These are phyloP conservation scores for Trapa bicornis DNA, from an alignment of 345 rosid genomes.

Conservation along the genomic window DNA sequence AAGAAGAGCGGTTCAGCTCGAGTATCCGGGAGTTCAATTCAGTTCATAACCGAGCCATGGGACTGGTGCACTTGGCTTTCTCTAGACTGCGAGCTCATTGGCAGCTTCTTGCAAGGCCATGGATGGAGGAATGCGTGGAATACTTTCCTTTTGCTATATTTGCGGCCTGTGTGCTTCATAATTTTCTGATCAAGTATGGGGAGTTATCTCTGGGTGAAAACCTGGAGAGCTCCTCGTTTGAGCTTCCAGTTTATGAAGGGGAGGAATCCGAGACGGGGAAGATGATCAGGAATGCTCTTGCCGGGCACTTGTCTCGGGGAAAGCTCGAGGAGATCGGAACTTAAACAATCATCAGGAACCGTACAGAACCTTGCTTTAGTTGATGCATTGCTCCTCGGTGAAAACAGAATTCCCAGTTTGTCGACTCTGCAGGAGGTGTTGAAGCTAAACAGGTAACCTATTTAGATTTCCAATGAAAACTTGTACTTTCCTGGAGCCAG, in stretches of 20 bases:
- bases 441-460: background rate
- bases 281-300: slow-evolving; percentile 47
- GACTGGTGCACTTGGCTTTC: slow-evolving; percentile 30
- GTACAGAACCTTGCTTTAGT: background rate
- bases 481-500: background rate
- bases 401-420: background rate
- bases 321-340: slow-evolving; percentile 25
- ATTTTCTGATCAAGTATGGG: slow-evolving; percentile 42
- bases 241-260: slow-evolving; percentile 26
- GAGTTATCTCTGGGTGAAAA: slow-evolving; percentile 29
- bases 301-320: slow-evolving; percentile 39
- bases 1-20: slow-evolving; percentile 32
- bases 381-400: background rate
- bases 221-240: slow-evolving; percentile 13
- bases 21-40: slow-evolving; percentile 39
- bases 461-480: background rate
- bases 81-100: slow-evolving; percentile 42
- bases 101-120: slow-evolving; percentile 45
- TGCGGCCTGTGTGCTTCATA: slow-evolving; percentile 57
- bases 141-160: slow-evolving; percentile 52
- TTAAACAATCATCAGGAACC: background rate
- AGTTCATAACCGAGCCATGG: slow-evolving; percentile 33
- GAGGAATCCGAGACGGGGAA: slow-evolving; percentile 26
- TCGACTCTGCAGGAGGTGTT: background rate
- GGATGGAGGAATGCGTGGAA: slow-evolving; percentile 51